Evolutionary conservation across 768 basidiomycete genomes (phyloP), one percentile per base, ranked within the genome.

Genomic region (Trametopsis cervina): DNA sequence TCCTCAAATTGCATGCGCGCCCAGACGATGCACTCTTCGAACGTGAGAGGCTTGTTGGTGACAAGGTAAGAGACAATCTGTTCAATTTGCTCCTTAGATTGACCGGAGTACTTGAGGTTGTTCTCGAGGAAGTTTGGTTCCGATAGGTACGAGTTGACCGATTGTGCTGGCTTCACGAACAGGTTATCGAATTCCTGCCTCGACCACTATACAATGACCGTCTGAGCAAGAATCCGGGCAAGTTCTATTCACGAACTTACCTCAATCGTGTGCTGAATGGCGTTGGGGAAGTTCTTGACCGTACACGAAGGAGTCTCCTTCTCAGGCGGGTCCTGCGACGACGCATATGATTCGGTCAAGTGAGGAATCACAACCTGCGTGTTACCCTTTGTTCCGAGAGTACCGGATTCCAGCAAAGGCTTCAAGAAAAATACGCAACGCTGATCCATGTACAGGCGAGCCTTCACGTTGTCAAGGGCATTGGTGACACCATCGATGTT

Each of bases 211-310:
- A 48, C 21, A 48, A 33, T 11, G 6, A 13, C 40, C 29, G 7
- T 23, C 13, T 58, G 27, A 55, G 44, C 29, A 43, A 41, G 18
- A 40, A 29, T 9, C 12, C 4, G 4, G 18, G n/a, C 24, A 17
- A 29, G 13, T 23, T 20, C 15, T 15, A 13, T 12, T 27, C 23
- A 22, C 27, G 17, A n/a, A 62, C 76, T 24, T 47, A 89, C 90
- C 75, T 97, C 92, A 51, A 99, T 99, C 5, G 93, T 96, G 68
- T 99, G 96, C 56, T 90, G 85, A 58, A 98, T 98, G 21, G 87
- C 86, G 63, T 99, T 94, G 9, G 96, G 96, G 78, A 98, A 99
- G 68, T 90, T 97, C 73, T 97, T 98, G 64, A 98, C 86, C 1
- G 96, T 99, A 66, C 96, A 99, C 21, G 89, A 89, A 20, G 96